Conservation (phyloP, 176 grass and related monocot species). For the Aegilops umbellulata region DNA sequence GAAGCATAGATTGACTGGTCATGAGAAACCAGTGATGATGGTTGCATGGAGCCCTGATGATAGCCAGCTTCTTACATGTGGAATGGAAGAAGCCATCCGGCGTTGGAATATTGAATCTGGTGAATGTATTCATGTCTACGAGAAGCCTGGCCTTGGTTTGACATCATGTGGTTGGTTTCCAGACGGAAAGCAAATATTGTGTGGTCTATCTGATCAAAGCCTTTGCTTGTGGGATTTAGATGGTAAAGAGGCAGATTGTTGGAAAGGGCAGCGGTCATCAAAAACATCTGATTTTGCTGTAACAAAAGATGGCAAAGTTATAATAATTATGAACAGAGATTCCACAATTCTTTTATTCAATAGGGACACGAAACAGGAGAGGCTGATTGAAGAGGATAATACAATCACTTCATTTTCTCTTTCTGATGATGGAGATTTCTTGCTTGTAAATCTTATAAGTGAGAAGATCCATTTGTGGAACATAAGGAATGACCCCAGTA, state of each 20-base stretch:
- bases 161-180: constrained; percentile 77
- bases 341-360: constrained; percentile 59
- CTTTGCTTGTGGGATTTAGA: constrained; percentile 64
- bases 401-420: constrained; percentile 80
- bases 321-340: constrained; percentile 64
- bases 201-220: constrained; percentile 41
- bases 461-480: constrained; percentile 94
- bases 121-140: constrained; percentile 73
- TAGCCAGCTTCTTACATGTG: constrained; percentile 80
- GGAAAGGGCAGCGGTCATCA: constrained; percentile 54
- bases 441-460: constrained; percentile 69
- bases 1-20: constrained; percentile 75
- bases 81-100: constrained; percentile 68
- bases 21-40: constrained; percentile 66
- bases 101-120: constrained; percentile 77
- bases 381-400: constrained; percentile 59
- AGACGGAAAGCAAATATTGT: constrained; percentile 63
- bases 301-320: constrained; percentile 57
- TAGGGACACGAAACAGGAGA: constrained; percentile 64
- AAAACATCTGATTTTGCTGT: constrained; percentile 63
- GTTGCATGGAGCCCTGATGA: constrained; percentile 88
- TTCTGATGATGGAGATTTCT: constrained; percentile 77
- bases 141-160: constrained; percentile 49
- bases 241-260: constrained; percentile 59
- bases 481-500: constrained; percentile 62